phyloP scores from a whole-genome alignment of 805 yeast species.

The Candida ortonii region DNA sequence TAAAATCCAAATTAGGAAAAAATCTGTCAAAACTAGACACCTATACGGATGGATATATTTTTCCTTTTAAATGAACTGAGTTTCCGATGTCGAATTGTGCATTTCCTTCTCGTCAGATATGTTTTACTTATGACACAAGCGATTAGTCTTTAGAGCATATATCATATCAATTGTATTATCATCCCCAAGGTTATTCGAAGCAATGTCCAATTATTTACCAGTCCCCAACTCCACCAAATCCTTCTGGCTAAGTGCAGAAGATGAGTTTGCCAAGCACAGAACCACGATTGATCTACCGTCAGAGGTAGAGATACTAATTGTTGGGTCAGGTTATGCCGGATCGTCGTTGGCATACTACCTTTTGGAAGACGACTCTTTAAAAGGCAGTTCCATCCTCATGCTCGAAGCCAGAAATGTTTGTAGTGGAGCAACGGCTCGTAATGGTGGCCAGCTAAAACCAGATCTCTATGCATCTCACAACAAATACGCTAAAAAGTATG shows the following conservation, averaged over 20 bases:
- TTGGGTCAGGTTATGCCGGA: conserved; percentile 48
- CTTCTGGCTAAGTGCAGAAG: conserved; percentile 18
- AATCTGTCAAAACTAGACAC: no score
- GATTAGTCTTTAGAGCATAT: no score
- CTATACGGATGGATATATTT: no score
- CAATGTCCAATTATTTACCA: conserved; percentile 17
- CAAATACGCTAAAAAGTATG: conserved; percentile 17
- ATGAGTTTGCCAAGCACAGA: conserved; percentile 14
- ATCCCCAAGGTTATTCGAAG: no score
- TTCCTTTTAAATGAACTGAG: no score
- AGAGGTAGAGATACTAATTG: conserved; percentile 37
- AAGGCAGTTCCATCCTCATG: conserved; percentile 10
- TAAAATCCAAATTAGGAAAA: no score
- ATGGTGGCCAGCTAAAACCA: conserved; percentile 50
- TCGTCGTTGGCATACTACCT: conserved; percentile 37
- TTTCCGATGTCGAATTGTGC: no score
- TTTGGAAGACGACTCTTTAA: conserved; percentile 22
- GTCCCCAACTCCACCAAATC: conserved; percentile 20
- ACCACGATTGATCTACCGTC: conserved; percentile 31
- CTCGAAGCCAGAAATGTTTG: conserved; percentile 42
- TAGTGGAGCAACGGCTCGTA: conserved; percentile 45
- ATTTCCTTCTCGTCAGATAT: no score
- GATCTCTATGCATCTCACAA: conserved; percentile 21
- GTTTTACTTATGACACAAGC: no score
- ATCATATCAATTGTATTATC: no score